Evolutionary conservation across 2,329 filamentous ascomycete genomes (phyloP), one percentile per base, ranked within the genome.

Genomic region (Cytospora piceae): DNA sequence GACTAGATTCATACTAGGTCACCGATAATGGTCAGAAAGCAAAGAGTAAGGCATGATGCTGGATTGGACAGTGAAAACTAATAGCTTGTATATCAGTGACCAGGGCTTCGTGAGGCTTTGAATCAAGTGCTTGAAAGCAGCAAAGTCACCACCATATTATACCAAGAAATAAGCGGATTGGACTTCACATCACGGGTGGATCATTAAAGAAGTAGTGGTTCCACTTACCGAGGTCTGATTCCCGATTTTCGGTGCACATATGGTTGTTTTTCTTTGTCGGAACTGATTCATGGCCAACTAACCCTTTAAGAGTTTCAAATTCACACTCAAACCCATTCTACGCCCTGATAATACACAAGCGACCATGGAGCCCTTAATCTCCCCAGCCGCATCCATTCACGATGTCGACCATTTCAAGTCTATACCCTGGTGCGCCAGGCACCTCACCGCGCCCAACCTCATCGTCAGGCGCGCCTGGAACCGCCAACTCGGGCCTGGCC

Each of bases 381-480:
- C 46, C n/a, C n/a, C 8, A n/a, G n/a, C 46, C 46, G n/a, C n/a
- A 2, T 12, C 46, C 6, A 24, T 24, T 7, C 49, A 63, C 9
- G 63, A 68, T 15, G 29, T 74, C 27, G 63, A 67, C 12, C 71
- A 74, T 65, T 78, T 80, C 68, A 64, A 69, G 22, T 71, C 76
- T 27, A 80, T 82, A 29, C 80, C 83, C 15, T 87, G 84, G 83
- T 84, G 80, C 65, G 75, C 77, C 1, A 70, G 72, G 17, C 75
- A 83, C 54, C 75, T 86, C 56, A 70, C 74, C 5, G 75, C 78
- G 27, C 75, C 80, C 0, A 9, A 46, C 29, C 78, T 81, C 66
- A 73, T 77, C 32, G 73, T 78, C n/a, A 73, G 73, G 22, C 74
- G 77, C 11, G 78, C 77, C 8, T 74, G 72, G 27, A 77, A 77